Conservation (phyloP, 2,329 filamentous ascomycete genomes). For the Cladophialophora immunda region DNA sequence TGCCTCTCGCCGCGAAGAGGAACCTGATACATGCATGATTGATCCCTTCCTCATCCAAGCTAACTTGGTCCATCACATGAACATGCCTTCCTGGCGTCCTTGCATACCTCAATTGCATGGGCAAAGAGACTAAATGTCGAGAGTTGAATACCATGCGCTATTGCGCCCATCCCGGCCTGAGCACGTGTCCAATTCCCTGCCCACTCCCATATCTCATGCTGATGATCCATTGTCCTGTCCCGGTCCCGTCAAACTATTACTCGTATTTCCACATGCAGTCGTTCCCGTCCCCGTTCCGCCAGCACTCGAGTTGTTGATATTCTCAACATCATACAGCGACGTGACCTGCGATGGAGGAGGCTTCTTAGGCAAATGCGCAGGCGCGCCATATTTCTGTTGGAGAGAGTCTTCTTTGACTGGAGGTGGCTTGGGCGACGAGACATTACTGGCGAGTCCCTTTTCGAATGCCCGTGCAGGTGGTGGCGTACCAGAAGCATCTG, state of each 20-base stretch:
- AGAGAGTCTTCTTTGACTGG: conserved; percentile 38
- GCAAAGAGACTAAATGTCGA: conserved; percentile 4
- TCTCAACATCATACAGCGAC: conserved; percentile 52
- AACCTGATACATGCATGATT: conserved; percentile 3
- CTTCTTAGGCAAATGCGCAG: conserved; percentile 59
- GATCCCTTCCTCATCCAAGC: neutral
- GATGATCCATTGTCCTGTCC: neutral
- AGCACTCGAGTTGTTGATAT: conserved; percentile 22
- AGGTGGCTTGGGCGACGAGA: conserved; percentile 20
- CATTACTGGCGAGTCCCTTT: conserved; percentile 23
- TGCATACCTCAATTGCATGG: neutral
- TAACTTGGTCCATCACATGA: neutral
- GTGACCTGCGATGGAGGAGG: conserved; percentile 55
- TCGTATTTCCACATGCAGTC: neutral
- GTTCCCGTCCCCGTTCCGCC: neutral
- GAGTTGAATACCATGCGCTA: neutral
- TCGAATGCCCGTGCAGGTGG: conserved; percentile 29
- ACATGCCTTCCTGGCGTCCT: neutral
- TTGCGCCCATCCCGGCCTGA: conserved; percentile 1
- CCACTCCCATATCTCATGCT: conserved; percentile 7
- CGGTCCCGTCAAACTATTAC: neutral
- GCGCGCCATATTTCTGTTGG: conserved; percentile 58
- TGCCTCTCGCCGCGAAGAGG: neutral
- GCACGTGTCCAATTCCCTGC: neutral
- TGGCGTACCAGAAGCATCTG: conserved; percentile 19